A percentile compares a stretch with the other conserved stretches of the same genome.
Conservation (phyloP, 140 eudicot species). For the Stevia rebaudiana region DNA sequence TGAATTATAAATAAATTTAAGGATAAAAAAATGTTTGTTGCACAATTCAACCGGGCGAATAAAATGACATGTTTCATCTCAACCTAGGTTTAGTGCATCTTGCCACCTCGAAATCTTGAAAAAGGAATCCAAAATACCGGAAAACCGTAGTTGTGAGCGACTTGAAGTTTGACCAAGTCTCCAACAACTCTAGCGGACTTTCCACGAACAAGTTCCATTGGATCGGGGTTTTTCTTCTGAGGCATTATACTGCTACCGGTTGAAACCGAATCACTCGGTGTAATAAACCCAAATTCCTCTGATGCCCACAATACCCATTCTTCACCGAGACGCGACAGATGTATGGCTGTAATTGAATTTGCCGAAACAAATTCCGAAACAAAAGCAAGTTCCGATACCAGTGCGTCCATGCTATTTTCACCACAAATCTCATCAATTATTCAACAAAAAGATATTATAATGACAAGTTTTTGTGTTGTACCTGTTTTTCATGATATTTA, state of each 20-base stretch:
- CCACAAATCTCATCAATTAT: conserved; percentile 22
- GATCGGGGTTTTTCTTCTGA: conserved; percentile 97
- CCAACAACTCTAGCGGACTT: conserved; percentile 92
- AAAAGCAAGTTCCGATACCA: conserved; percentile 87
- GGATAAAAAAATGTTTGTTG: background rate
- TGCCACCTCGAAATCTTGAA: background rate
- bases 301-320: conserved; percentile 99
- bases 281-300: conserved; percentile 96
- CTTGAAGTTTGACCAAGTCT: conserved; percentile 87
- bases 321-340: conserved; percentile 97
- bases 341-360: conserved; percentile 78
- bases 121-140: conserved; percentile 45
- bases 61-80: background rate
- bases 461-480: conserved; percentile 16
- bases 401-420: conserved; percentile 82
- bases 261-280: conserved; percentile 93
- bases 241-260: conserved; percentile 99
- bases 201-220: conserved; percentile 99
- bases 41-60: background rate
- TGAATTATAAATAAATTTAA: background rate
- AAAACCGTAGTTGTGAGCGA: conserved; percentile 83
- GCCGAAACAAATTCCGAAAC: conserved; percentile 86
- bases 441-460: conserved; percentile 3
- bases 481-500: conserved; percentile 87
- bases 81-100: background rate